Conservation (phyloP, 2,329 filamentous ascomycete species). For the Penicillium sp. region DNA sequence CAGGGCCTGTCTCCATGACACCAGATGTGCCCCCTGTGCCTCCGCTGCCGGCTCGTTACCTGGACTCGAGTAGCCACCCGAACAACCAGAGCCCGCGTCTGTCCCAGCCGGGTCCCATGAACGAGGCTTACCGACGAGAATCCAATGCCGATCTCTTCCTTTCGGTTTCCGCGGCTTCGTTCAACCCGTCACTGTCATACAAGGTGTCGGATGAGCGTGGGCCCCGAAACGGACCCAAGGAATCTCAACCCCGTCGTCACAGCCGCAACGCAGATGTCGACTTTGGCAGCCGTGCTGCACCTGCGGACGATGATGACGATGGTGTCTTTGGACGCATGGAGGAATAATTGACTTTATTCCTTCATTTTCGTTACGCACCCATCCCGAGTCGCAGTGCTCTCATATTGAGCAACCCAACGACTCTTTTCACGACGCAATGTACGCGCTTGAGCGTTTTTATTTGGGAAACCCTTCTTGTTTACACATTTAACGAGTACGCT, state of each 20-base stretch:
- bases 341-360: conserved; percentile 55
- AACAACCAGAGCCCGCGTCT: conserved; percentile 59
- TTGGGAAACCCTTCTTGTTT: conserved; percentile 26
- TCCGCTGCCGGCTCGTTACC: conserved; percentile 77
- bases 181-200: conserved; percentile 49
- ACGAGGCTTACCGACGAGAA: conserved; percentile 34
- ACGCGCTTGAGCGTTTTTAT: conserved; percentile 40
- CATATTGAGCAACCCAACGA: conserved; percentile 6
- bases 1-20: conserved; percentile 62
- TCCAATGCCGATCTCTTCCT: conserved; percentile 43
- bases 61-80: conserved; percentile 61
- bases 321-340: conserved; percentile 97
- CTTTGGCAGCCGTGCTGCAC: conserved; percentile 46
- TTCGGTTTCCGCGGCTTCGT: conserved; percentile 40
- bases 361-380: not conserved
- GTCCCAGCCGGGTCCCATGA: conserved; percentile 48
- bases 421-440: conserved; percentile 36
- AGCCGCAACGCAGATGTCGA: conserved; percentile 38
- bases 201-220: conserved; percentile 57
- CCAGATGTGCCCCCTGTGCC: conserved; percentile 84
- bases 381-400: conserved; percentile 2
- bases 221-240: conserved; percentile 64
- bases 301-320: conserved; percentile 87
- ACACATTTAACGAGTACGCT: conserved; percentile 21
- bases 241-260: conserved; percentile 35